Percentiles rank a stretch among this genome's conserved stretches.
Evolutionary conservation across 2,329 filamentous ascomycete species (phyloP).

Genomic region (Verticillium longisporum): DNA sequence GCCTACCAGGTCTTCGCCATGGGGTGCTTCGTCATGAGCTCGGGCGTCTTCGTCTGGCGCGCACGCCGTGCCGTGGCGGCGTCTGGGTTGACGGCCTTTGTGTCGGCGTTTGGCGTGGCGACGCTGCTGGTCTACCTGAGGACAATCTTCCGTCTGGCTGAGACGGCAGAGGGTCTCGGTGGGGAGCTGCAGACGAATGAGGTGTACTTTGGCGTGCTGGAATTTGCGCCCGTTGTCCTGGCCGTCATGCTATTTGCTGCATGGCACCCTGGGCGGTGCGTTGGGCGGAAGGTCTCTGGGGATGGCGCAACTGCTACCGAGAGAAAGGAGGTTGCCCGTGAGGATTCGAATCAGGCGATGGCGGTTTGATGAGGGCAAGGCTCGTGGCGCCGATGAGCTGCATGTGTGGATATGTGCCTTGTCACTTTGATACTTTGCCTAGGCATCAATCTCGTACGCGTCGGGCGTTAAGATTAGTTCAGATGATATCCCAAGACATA

Average conservation of each 20-base stretch:
- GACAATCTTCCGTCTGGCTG: constrained; percentile 46
- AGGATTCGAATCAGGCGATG: neutral
- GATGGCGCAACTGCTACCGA: neutral
- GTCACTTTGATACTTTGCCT: no score
- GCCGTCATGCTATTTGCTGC: constrained; percentile 36
- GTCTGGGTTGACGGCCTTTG: constrained; percentile 29
- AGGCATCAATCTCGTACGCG: no score
- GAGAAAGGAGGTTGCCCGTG: constrained; percentile 1
- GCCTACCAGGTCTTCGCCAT: constrained; percentile 48
- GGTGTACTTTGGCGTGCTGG: constrained; percentile 44
- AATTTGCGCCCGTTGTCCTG: constrained; percentile 46
- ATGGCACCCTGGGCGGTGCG: constrained; percentile 36
- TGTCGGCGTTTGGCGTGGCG: constrained; percentile 31
- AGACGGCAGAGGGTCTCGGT: constrained; percentile 42
- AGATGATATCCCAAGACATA: no score
- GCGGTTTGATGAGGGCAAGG: neutral
- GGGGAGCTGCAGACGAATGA: constrained; percentile 40
- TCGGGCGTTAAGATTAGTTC: no score
- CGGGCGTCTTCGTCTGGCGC: constrained; percentile 31
- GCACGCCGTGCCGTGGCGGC: constrained; percentile 21
- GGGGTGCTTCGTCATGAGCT: constrained; percentile 37
- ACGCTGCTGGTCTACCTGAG: constrained; percentile 44
- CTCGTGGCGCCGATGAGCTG: no score
- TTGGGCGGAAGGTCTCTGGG: constrained; percentile 6
- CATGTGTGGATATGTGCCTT: no score